These are phyloP conservation scores for Lentinula aciculospora DNA, from an alignment of 768 basidiomycete genomes.

Conservation along the genomic window DNA sequence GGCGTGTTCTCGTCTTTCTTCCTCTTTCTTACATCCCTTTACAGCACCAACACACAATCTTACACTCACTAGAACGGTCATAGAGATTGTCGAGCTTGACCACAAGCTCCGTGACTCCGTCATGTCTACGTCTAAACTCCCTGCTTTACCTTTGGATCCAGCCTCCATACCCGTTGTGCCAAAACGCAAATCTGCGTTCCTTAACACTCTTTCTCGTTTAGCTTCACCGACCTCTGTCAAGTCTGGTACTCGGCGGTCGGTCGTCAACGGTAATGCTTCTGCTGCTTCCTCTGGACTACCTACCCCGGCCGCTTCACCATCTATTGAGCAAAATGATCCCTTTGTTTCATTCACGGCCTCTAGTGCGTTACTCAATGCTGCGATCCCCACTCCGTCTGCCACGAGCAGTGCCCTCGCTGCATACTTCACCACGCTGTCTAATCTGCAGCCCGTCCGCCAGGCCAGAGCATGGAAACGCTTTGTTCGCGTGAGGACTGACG, in stretches of 20 bases:
- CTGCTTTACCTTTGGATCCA: conserved; percentile 56
- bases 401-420: conserved; percentile 67
- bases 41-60: conserved; percentile 86
- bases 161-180: conserved; percentile 40
- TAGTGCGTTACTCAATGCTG: conserved; percentile 12
- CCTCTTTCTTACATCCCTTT: conserved; percentile 13
- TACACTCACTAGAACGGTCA: conserved; percentile 73
- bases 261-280: conserved; percentile 26
- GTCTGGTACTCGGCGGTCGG: conserved; percentile 29
- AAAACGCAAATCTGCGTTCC: conserved; percentile 80
- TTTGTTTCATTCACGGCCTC: conserved; percentile 21
- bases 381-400: conserved; percentile 33
- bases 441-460: conserved; percentile 55
- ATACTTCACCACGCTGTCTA: conserved; percentile 76
- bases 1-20: conserved; percentile 16
- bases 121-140: conserved; percentile 46
- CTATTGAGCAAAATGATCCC: conserved; percentile 22
- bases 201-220: conserved; percentile 80
- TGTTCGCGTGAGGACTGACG: conserved; percentile 79
- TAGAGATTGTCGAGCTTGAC: conserved; percentile 79
- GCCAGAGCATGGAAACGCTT: conserved; percentile 80
- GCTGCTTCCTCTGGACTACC: conserved; percentile 8
- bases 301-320: conserved; percentile 16
- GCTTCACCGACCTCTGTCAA: conserved; percentile 65
- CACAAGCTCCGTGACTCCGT: conserved; percentile 67